Evolutionary conservation across 805 yeast species (phyloP).

Genomic region (Candida odintsovae): DNA sequence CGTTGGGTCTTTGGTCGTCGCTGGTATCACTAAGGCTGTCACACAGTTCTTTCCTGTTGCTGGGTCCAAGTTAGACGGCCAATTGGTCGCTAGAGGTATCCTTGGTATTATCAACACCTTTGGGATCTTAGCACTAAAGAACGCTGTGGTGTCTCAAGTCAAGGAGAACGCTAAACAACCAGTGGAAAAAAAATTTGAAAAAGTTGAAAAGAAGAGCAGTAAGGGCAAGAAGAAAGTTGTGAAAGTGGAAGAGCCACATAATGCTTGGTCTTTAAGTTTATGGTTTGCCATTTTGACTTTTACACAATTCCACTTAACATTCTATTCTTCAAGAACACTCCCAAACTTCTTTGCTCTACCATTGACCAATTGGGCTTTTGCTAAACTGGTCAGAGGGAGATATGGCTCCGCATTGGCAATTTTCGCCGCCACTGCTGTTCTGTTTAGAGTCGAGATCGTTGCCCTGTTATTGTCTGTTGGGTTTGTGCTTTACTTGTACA

Average conservation of each 20-base stretch:
- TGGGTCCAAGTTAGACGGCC: slow-evolving; percentile 43
- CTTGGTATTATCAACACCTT: slow-evolving; percentile 59
- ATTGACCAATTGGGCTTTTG: slow-evolving; percentile 50
- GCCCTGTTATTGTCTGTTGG: slow-evolving; percentile 47
- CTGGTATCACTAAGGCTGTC: slow-evolving; percentile 39
- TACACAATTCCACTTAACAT: slow-evolving; percentile 75
- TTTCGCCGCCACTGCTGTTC: slow-evolving; percentile 55
- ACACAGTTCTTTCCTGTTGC: slow-evolving; percentile 10
- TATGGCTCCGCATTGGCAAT: slow-evolving; percentile 43
- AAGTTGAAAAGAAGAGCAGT: background rate
- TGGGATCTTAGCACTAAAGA: slow-evolving; percentile 45
- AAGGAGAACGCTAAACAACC: background rate
- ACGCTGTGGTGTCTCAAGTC: slow-evolving; percentile 29
- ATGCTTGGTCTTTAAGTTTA: slow-evolving; percentile 31
- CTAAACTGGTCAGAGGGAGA: slow-evolving; percentile 41
- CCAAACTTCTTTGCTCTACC: slow-evolving; percentile 85
- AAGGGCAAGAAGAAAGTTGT: slow-evolving; percentile 11
- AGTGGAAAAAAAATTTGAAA: background rate
- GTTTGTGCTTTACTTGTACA: slow-evolving; percentile 36
- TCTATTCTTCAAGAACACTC: slow-evolving; percentile 75
- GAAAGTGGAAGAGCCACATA: slow-evolving; percentile 6
- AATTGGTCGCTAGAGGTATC: slow-evolving; percentile 48
- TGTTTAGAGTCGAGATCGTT: slow-evolving; percentile 70
- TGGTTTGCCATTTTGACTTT: slow-evolving; percentile 58
- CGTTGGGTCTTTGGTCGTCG: slow-evolving; percentile 57